A percentile compares a stretch with the other conserved stretches of the same genome.
Evolutionary conservation across 163 green algal species (phyloP).

Genomic region (Chlorella variabilis): DNA sequence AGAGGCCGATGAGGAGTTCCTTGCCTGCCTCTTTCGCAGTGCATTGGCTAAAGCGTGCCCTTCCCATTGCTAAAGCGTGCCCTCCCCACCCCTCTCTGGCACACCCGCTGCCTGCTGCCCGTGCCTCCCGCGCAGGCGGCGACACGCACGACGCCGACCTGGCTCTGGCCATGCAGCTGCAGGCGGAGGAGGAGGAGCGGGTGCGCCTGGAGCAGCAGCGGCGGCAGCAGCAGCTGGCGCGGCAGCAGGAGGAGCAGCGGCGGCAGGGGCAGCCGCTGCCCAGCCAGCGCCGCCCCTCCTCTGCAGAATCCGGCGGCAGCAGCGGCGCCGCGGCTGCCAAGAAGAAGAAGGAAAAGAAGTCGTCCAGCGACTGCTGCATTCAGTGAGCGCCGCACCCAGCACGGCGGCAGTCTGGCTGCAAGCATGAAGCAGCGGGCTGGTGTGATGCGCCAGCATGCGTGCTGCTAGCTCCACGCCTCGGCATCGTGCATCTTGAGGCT

Average conservation of each 20-base stretch:
- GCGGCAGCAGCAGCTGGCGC: conserved; percentile 11
- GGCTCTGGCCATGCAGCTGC: conserved; percentile 78
- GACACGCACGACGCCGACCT: conserved; percentile 69
- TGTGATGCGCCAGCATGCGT: too few relatives aligned
- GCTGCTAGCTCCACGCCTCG: too few relatives aligned
- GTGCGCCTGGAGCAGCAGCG: conserved; percentile 42
- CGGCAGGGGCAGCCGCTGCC: conserved; percentile 20
- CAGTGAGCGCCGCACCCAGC: conserved; percentile 31
- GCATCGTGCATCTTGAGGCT: too few relatives aligned
- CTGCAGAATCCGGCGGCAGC: conserved; percentile 22
- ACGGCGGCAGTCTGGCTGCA: too few relatives aligned
- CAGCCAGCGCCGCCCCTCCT: conserved; percentile 23
- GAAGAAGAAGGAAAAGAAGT: conserved; percentile 44
- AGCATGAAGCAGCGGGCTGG: too few relatives aligned
- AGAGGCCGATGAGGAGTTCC: too few relatives aligned
- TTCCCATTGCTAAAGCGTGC: too few relatives aligned
- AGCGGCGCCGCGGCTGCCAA: conserved; percentile 49
- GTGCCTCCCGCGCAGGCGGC: too few relatives aligned
- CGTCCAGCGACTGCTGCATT: conserved; percentile 26
- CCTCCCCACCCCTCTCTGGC: too few relatives aligned
- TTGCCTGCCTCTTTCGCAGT: neutral
- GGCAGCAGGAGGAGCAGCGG: conserved; percentile 37
- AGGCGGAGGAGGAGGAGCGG: conserved; percentile 72
- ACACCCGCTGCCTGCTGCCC: too few relatives aligned
- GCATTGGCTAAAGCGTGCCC: neutral